These are phyloP conservation scores for Syzygium malaccense DNA, from an alignment of 441 rosid species.

Conservation along the genomic window DNA sequence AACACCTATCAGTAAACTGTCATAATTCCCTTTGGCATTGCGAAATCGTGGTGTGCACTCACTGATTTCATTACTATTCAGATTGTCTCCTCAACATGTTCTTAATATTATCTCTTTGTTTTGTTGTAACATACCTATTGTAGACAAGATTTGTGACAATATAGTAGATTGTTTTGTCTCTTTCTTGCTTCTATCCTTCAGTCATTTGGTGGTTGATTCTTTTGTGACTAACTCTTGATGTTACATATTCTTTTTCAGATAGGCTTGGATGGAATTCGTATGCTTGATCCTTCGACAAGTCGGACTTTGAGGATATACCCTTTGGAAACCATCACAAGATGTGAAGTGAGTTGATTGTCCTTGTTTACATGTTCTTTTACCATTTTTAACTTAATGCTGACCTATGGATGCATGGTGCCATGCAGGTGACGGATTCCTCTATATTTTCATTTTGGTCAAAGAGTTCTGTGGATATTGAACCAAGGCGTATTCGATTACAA, in stretches of 20 bases:
- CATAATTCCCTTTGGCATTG: not conserved
- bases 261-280: constrained; percentile 95
- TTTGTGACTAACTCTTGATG: not conserved
- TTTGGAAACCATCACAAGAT: constrained; percentile 85
- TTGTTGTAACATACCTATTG: not conserved
- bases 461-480: constrained; percentile 86
- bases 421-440: constrained; percentile 73
- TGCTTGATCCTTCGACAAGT: constrained; percentile 92
- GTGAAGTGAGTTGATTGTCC: constrained; percentile 51
- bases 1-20: not conserved
- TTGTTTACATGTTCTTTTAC: not conserved
- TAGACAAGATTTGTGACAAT: not conserved
- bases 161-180: not conserved
- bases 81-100: not conserved
- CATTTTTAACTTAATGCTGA: not conserved
- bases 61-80: not conserved
- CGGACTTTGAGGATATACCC: constrained; percentile 92
- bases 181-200: not conserved
- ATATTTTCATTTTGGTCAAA: constrained; percentile 96
- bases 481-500: constrained; percentile 88
- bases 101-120: not conserved
- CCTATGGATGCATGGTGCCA: not conserved
- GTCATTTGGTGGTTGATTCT: not conserved
- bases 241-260: constrained; percentile 35
- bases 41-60: not conserved